Evolutionary conservation across 805 yeast genomes (phyloP).

Genomic region (Wickerhamiella kazuoi): DNA sequence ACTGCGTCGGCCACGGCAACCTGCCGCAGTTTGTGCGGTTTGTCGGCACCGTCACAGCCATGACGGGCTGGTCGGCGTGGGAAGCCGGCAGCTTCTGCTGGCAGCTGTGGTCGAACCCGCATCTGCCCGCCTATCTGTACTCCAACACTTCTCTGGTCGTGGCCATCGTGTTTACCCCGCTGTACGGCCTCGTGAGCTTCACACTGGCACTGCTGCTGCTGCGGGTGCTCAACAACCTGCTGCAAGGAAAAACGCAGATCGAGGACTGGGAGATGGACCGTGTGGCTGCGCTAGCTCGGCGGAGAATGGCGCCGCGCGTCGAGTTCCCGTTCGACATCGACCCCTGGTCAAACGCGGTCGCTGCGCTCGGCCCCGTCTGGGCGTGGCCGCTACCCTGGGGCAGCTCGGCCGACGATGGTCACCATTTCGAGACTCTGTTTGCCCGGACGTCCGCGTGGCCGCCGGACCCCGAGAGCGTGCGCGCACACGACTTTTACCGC

Average conservation of each 20-base stretch:
- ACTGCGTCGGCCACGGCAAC: slow-evolving; percentile 69
- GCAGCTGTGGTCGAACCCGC: slow-evolving; percentile 14
- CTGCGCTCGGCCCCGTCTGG: slow-evolving; percentile 41
- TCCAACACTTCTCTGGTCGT: slow-evolving; percentile 35
- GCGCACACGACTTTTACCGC: slow-evolving; percentile 18
- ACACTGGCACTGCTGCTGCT: slow-evolving; percentile 42
- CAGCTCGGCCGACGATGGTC: slow-evolving; percentile 41
- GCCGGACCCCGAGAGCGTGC: slow-evolving; percentile 34
- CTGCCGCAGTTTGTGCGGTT: slow-evolving; percentile 69
- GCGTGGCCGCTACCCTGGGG: slow-evolving; percentile 63
- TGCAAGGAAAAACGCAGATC: slow-evolving; percentile 68
- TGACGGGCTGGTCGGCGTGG: slow-evolving; percentile 11
- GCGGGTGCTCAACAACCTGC: slow-evolving; percentile 39
- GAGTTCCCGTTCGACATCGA: slow-evolving; percentile 78
- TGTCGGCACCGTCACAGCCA: slow-evolving; percentile 33
- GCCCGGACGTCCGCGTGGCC: slow-evolving; percentile 54
- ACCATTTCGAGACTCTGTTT: slow-evolving; percentile 38
- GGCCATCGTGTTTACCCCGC: slow-evolving; percentile 35
- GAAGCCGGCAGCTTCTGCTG: slow-evolving; percentile 16
- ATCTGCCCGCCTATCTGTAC: slow-evolving; percentile 40
- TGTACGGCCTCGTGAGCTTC: slow-evolving; percentile 40
- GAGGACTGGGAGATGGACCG: slow-evolving; percentile 89
- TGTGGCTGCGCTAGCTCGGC: slow-evolving; percentile 42
- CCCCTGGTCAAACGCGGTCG: slow-evolving; percentile 32
- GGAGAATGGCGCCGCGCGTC: slow-evolving; percentile 12